Evolutionary conservation across 2,329 filamentous ascomycete genomes (phyloP).

Genomic region (Colletotrichum falcatum): DNA sequence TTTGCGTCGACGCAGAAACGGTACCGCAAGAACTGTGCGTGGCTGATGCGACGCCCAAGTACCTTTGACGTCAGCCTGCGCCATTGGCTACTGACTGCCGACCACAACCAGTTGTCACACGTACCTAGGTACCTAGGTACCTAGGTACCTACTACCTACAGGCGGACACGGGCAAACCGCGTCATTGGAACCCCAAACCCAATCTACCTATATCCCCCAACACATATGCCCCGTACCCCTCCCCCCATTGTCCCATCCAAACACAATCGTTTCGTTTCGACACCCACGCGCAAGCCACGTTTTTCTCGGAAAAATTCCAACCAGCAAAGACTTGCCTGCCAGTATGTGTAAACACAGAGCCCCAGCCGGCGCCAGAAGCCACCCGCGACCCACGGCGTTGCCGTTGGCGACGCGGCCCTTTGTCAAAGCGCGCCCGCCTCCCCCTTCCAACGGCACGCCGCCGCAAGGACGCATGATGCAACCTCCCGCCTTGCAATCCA

Average conservation of each 20-base stretch:
- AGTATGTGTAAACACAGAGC: too few species aligned
- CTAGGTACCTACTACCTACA: too few species aligned
- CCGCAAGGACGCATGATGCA: conserved; percentile 16
- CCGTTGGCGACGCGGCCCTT: neutral
- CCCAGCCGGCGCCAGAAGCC: neutral
- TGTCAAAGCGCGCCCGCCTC: conserved; percentile 23
- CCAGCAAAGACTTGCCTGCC: too few species aligned
- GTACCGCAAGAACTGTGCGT: neutral
- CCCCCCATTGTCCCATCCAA: neutral
- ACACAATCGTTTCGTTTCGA: neutral
- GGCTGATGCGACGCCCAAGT: neutral
- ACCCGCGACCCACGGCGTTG: conserved; percentile 8
- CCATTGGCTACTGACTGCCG: neutral
- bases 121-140: too few species aligned
- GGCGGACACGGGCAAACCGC: neutral
- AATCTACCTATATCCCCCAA: neutral
- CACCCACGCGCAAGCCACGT: conserved; percentile 1
- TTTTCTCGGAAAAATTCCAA: conserved; percentile 12
- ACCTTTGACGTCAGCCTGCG: neutral
- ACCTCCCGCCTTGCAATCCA: neutral
- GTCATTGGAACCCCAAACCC: neutral
- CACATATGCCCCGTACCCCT: neutral
- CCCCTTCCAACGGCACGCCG: neutral
- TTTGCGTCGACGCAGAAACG: neutral
- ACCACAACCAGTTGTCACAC: neutral